These are phyloP conservation scores for Fusarium sp. DNA, from an alignment of 2,329 filamentous ascomycete genomes.

Conservation along the genomic window DNA sequence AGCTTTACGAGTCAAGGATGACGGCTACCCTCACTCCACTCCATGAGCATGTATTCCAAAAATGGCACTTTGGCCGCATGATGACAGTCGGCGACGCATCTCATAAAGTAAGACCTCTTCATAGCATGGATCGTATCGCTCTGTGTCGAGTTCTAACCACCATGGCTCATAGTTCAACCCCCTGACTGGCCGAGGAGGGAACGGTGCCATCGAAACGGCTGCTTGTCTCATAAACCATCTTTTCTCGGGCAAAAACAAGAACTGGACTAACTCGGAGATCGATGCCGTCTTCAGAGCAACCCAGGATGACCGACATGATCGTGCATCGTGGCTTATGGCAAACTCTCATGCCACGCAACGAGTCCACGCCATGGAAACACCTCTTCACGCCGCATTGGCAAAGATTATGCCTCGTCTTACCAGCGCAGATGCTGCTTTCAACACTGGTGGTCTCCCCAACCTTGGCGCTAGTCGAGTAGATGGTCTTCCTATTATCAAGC, in stretches of 20 bases:
- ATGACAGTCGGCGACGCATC: constrained; percentile 12
- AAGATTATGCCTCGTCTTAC: neutral
- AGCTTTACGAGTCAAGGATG: neutral
- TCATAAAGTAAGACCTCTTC: constrained; percentile 1
- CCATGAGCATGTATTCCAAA: constrained; percentile 7
- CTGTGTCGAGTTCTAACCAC: neutral
- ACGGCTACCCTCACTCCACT: neutral
- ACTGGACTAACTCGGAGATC: neutral
- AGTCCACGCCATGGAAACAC: neutral
- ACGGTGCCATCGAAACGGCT: constrained; percentile 2
- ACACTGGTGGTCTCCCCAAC: neutral
- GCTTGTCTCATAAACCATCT: constrained; percentile 1
- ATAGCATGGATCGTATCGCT: neutral
- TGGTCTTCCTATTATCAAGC: neutral
- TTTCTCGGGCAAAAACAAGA: fast-evolving
- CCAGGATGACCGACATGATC: neutral
- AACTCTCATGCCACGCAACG: neutral
- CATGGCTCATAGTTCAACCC: neutral
- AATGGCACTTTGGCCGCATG: constrained; percentile 10
- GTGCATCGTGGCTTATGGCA: neutral
- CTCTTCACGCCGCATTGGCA: neutral
- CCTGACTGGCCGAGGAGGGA: neutral
- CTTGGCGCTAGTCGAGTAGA: neutral
- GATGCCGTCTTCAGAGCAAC: neutral
- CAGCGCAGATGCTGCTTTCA: fast-evolving